phyloP scores from a whole-genome alignment of 768 basidiomycete species.

The Lactifluus piperatus region DNA sequence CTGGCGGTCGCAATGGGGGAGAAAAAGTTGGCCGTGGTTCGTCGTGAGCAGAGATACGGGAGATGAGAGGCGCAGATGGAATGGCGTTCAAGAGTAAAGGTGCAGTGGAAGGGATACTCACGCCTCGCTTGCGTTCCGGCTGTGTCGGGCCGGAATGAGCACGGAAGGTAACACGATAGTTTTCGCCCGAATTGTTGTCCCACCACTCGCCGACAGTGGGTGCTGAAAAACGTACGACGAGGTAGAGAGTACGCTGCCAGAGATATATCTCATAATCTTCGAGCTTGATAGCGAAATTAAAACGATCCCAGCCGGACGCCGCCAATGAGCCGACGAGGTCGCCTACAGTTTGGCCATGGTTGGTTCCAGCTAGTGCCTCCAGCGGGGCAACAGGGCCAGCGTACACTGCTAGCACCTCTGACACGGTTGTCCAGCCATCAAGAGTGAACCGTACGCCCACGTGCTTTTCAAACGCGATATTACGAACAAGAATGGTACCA shows the following conservation, averaged over 20 bases:
- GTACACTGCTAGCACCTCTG: conserved; percentile 58
- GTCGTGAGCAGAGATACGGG: neutral
- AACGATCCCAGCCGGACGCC: conserved; percentile 27
- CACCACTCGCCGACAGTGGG: conserved; percentile 67
- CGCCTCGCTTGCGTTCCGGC: conserved; percentile 10
- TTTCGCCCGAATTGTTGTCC: conserved; percentile 80
- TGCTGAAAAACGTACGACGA: conserved; percentile 48
- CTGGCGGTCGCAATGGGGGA: neutral
- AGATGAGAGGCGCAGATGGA: conserved; percentile 3
- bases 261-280: conserved; percentile 57
- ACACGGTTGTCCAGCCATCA: conserved; percentile 90
- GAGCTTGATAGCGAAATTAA: conserved; percentile 52
- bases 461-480: conserved; percentile 79
- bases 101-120: neutral
- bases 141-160: conserved; percentile 14
- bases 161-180: conserved; percentile 71
- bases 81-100: conserved; percentile 11
- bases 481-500: conserved; percentile 77
- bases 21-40: conserved; percentile 9
- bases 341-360: conserved; percentile 26
- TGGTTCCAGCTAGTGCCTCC: conserved; percentile 22
- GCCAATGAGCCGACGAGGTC: conserved; percentile 32
- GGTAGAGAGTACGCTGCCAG: conserved; percentile 44
- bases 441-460: conserved; percentile 84
- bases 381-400: conserved; percentile 32